These are phyloP conservation scores for Amaranthus hypochondriacus DNA, from an alignment of 148 eudicot genomes.

Conservation along the genomic window DNA sequence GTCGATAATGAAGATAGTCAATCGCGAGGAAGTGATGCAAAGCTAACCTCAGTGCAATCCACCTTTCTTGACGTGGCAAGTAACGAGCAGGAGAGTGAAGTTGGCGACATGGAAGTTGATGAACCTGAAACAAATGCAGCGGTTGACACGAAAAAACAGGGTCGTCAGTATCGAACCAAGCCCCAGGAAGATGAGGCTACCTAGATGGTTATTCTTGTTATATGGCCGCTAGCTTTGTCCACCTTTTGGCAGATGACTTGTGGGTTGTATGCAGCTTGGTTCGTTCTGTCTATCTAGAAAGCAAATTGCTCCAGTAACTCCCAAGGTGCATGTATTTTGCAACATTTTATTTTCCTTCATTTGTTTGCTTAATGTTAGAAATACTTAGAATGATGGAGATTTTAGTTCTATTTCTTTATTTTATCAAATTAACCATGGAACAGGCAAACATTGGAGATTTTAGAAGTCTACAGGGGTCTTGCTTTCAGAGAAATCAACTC, in stretches of 20 bases:
- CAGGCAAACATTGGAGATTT: too few relatives aligned
- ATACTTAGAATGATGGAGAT: not conserved
- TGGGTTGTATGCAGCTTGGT: not conserved
- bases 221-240: not conserved
- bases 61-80: slow-evolving; percentile 25
- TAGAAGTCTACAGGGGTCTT: too few relatives aligned
- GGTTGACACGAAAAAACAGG: slow-evolving; percentile 22
- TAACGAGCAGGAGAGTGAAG: slow-evolving; percentile 23
- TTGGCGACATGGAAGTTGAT: slow-evolving; percentile 34
- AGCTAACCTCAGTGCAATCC: slow-evolving; percentile 12
- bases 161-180: slow-evolving; percentile 40
- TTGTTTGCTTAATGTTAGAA: not conserved
- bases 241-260: not conserved
- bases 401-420: too few relatives aligned
- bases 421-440: too few relatives aligned
- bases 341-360: not conserved
- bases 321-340: not conserved
- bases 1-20: slow-evolving; percentile 10
- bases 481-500: too few relatives aligned
- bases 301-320: not conserved
- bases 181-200: slow-evolving; percentile 31
- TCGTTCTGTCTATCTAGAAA: not conserved
- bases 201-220: slow-evolving; percentile 4
- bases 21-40: slow-evolving; percentile 18
- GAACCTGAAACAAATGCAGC: slow-evolving; percentile 21